Conservation (phyloP, 176 grass and related monocot genomes). For the Oryza brachyantha region DNA sequence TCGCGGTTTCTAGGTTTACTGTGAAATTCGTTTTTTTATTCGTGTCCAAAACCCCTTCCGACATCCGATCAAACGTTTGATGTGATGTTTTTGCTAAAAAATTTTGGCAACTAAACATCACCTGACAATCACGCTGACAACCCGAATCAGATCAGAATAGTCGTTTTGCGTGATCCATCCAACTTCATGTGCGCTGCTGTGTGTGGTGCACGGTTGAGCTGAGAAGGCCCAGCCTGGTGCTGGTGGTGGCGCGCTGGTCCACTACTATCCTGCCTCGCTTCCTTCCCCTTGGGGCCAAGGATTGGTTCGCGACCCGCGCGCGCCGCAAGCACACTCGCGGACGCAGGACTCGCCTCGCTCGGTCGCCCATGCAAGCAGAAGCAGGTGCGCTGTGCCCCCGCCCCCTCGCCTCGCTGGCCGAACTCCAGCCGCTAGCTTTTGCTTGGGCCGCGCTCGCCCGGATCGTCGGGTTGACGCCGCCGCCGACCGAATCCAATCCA, state of each 20-base stretch:
- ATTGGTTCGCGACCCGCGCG: not conserved
- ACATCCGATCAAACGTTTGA: too few species aligned
- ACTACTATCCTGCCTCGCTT: not conserved
- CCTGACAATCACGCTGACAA: not conserved
- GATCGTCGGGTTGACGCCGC: not conserved
- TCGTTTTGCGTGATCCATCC: not conserved
- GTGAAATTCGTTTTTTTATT: too few species aligned
- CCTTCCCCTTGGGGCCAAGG: constrained; percentile 17
- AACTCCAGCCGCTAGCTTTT: constrained; percentile 26
- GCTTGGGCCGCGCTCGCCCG: not conserved
- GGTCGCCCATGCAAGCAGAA: not conserved
- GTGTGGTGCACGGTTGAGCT: not conserved
- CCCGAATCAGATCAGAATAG: not conserved
- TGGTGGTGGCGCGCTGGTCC: not conserved
- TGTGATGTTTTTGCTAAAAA: too few species aligned
- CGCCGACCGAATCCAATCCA: not conserved
- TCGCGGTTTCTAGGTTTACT: too few species aligned
- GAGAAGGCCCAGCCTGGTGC: not conserved
- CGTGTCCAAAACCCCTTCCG: too few species aligned
- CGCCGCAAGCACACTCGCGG: constrained; percentile 16
- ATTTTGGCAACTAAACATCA: too few species aligned
- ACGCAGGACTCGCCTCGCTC: not conserved
- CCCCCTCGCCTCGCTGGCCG: constrained; percentile 33
- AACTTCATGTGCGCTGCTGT: not conserved
- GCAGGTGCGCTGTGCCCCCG: constrained; percentile 8